Percentiles rank a stretch among this genome's conserved stretches.
These are phyloP conservation scores for Sclerotinia nivalis DNA, from an alignment of 2,329 filamentous ascomycete genomes.

Conservation along the genomic window DNA sequence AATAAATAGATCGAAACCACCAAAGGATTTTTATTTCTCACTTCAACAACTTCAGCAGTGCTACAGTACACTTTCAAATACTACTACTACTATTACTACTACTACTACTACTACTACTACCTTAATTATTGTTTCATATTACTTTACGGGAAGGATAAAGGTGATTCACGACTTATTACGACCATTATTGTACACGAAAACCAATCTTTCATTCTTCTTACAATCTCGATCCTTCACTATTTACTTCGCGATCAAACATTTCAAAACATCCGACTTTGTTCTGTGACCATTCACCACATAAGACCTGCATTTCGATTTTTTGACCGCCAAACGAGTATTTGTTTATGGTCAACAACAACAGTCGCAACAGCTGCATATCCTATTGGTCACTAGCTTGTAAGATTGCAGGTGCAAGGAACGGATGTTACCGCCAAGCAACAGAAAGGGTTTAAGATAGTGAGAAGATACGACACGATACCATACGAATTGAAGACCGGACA, in stretches of 20 bases:
- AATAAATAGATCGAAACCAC: conserved; percentile 4
- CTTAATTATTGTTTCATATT: conserved; percentile 21
- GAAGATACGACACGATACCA: conserved; percentile 23
- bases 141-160: conserved; percentile 10
- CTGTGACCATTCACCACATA: neutral
- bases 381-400: conserved; percentile 11
- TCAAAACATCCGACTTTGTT: neutral
- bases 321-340: conserved; percentile 1
- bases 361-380: conserved; percentile 1
- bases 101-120: neutral
- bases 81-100: neutral
- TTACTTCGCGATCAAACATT: conserved; percentile 2
- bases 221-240: neutral
- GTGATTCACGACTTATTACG: conserved; percentile 23
- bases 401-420: conserved; percentile 17
- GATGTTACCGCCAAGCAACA: conserved; percentile 23
- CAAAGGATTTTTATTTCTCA: conserved; percentile 3
- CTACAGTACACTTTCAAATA: neutral
- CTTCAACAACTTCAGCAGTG: conserved; percentile 5
- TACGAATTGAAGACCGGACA: conserved; percentile 11
- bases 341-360: conserved; percentile 16
- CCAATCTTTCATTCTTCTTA: conserved; percentile 2
- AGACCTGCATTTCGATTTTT: neutral
- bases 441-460: conserved; percentile 17
- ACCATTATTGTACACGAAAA: conserved; percentile 15